A percentile compares a stretch with the other conserved stretches of the same genome.
Conservation (phyloP, 768 basidiomycete species). For the Phylloporus sp. region DNA sequence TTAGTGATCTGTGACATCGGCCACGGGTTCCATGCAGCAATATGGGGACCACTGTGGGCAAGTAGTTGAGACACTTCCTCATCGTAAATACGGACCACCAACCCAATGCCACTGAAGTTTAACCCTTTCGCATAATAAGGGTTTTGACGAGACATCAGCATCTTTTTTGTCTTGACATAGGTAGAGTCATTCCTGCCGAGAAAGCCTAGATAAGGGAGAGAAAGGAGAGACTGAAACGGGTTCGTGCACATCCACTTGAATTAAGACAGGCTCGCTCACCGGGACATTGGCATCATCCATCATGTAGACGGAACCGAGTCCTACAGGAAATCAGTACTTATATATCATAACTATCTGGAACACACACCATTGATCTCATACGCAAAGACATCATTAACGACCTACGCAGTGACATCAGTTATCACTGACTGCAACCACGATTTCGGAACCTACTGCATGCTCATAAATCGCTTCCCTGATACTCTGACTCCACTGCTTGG, state of each 20-base stretch:
- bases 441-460: slow-evolving; percentile 42
- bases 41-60: slow-evolving; percentile 60
- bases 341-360: neutral
- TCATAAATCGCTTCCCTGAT: slow-evolving; percentile 60
- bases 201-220: slow-evolving; percentile 76
- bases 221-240: slow-evolving; percentile 56
- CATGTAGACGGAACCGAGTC: slow-evolving; percentile 65
- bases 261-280: slow-evolving; percentile 35
- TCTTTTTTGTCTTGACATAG: slow-evolving; percentile 60
- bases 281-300: slow-evolving; percentile 89
- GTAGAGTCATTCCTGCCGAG: slow-evolving; percentile 52
- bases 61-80: neutral
- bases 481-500: slow-evolving; percentile 52
- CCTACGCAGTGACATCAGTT: slow-evolving; percentile 30
- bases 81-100: slow-evolving; percentile 19
- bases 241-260: neutral
- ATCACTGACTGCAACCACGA: neutral
- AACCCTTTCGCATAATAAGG: slow-evolving; percentile 66
- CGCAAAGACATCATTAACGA: slow-evolving; percentile 62
- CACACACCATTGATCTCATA: slow-evolving; percentile 68
- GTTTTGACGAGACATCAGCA: slow-evolving; percentile 57
- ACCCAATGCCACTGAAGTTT: slow-evolving; percentile 68
- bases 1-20: slow-evolving; percentile 77
- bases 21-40: slow-evolving; percentile 72
- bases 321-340: slow-evolving; percentile 30